Base-by-base conservation (phyloP, 2,329 filamentous ascomycete genomes). In the Blastomyces parvus region DNA sequence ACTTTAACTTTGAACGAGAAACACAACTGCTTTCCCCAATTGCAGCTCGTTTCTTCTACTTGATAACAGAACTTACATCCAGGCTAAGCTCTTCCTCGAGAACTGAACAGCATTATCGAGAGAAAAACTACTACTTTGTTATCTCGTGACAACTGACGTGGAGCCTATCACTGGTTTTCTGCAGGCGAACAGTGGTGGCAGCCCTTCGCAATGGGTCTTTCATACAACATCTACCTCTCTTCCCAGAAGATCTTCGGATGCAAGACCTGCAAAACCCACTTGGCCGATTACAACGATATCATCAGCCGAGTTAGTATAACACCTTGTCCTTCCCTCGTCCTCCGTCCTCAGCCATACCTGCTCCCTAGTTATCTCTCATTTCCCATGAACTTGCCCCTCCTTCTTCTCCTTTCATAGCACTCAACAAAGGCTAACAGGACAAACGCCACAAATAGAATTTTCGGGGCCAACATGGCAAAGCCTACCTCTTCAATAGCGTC, bases 391-490 rank as follows among this genome's bases (percentile, higher is more conserved):
- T 19, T 19, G 17, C 8, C 33, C 33, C 33, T 19, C 40, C 40
- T 38, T 8, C 22, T 56, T 27, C 13, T 60, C 46, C 61, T 50
- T 36, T 61, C 59, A 46, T 36, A 27, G 14, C 22, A 59, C 62
- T 55, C 50, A 42, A 68, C 30, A 67, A 63, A 30, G 33, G 48
- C 58, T 62, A 48, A 22, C n/a, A n/a, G 22, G n/a, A 64, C 59
- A 42, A 19, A 8, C 25, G 40, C 27, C 2, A 25, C 27, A 27
- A 50, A 46, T 75, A 97, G 91, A 97, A 96, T 80, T 99, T 99
- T 81, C 91, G 94, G 66, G 94, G 94, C 72, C 93, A 97, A 76
- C 93, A 97, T 77, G 94, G 94, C 74, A 97, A 97, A 80, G 94
- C 94, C 63, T 99, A 92, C 78, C 88, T 99, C 68, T 97, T 99